Conservation (phyloP, 2,329 filamentous ascomycete species). For the Pleurostoma richardsiae region DNA sequence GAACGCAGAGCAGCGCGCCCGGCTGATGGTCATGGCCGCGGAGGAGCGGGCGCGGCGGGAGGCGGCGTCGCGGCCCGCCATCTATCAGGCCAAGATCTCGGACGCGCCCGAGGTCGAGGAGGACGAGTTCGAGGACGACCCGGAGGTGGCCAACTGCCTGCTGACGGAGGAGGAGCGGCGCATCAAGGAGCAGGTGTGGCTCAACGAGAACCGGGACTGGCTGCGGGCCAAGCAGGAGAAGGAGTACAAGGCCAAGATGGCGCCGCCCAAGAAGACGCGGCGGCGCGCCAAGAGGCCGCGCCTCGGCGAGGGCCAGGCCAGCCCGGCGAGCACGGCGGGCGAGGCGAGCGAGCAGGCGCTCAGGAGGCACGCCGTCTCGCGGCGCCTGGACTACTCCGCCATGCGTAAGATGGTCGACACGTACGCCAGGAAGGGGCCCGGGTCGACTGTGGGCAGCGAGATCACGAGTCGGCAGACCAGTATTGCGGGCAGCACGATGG, state of each 20-base stretch:
- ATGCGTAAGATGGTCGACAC: conserved; percentile 53
- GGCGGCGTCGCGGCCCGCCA: not conserved
- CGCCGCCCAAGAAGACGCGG: conserved; percentile 53
- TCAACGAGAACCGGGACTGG: conserved; percentile 92
- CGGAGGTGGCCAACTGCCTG: conserved; percentile 77
- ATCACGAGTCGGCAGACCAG: conserved; percentile 25
- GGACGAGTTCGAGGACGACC: conserved; percentile 84
- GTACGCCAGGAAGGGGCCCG: conserved; percentile 37
- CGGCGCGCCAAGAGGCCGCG: conserved; percentile 43
- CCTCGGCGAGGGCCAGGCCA: conserved; percentile 61
- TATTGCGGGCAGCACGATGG: conserved; percentile 23
- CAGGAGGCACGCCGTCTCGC: conserved; percentile 64
- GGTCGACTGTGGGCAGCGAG: conserved; percentile 44
- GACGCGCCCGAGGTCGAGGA: conserved; percentile 61
- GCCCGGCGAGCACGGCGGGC: conserved; percentile 60
- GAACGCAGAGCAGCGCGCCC: not conserved
- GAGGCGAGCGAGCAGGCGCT: conserved; percentile 66
- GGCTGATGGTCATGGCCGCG: conserved; percentile 5
- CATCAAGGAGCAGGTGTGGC: conserved; percentile 89
- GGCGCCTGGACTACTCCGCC: conserved; percentile 69
- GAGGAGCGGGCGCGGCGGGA: conserved; percentile 7
- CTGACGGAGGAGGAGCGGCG: conserved; percentile 68
- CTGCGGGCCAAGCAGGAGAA: conserved; percentile 83
- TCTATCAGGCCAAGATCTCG: not conserved
- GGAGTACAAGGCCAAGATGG: conserved; percentile 66